A percentile compares a stretch with the other conserved stretches of the same genome.
phyloP scores from a whole-genome alignment of 371 early-diverging fungal genomes.

The Funneliformis caledonium region DNA sequence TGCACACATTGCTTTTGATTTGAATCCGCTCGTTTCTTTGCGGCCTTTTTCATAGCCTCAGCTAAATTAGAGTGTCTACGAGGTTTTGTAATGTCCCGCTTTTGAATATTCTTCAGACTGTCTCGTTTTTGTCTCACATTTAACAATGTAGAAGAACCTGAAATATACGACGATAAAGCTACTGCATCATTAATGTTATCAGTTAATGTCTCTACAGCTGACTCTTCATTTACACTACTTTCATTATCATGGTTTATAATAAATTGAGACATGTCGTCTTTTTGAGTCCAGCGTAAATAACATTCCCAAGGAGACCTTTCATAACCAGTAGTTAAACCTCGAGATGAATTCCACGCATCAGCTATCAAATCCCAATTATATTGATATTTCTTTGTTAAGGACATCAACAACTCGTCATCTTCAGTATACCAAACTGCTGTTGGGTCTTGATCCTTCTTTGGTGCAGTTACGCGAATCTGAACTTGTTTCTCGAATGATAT shows the following conservation, averaged over 20 bases:
- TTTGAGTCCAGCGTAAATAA: constrained; percentile 23
- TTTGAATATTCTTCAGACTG: constrained; percentile 6
- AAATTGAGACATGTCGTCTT: constrained; percentile 29
- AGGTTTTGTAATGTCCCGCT: neutral
- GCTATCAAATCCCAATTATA: constrained; percentile 30
- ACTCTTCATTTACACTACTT: neutral
- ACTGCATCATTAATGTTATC: neutral
- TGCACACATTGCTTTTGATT: constrained; percentile 15
- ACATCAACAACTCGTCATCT: constrained; percentile 29
- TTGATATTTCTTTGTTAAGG: neutral
- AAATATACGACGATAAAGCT: neutral
- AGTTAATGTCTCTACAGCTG: neutral
- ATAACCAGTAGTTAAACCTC: constrained; percentile 16
- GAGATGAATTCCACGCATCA: constrained; percentile 9
- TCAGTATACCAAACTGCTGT: constrained; percentile 7
- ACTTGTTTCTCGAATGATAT: neutral
- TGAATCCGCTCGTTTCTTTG: constrained; percentile 30
- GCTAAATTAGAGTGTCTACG: constrained; percentile 23
- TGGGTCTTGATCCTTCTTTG: neutral
- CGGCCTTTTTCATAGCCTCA: constrained; percentile 30
- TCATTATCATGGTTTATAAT: neutral
- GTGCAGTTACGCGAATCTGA: neutral
- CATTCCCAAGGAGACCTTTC: constrained; percentile 17
- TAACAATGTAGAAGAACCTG: too few species aligned
- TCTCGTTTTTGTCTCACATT: constrained; percentile 18